Evolutionary conservation across 495 filamentous ascomycete genomes (phyloP).

Genomic region (Apodospora peruviana): DNA sequence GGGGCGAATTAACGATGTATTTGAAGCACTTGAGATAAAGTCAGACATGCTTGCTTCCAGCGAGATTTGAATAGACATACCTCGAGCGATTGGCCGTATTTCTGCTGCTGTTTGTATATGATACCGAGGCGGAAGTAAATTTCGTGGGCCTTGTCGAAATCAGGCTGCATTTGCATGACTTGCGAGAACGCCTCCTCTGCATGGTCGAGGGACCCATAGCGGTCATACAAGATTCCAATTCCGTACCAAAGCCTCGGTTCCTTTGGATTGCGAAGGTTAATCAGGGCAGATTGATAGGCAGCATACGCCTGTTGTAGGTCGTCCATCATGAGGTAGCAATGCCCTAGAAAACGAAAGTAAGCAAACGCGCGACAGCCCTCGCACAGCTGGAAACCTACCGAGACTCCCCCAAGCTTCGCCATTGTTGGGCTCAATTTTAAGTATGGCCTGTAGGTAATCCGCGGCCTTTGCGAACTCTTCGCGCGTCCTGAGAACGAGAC

Average conservation of each 20-base stretch:
- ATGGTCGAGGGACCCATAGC: conserved; percentile 95
- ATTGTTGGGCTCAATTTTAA: conserved; percentile 83
- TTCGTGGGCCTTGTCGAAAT: conserved; percentile 98
- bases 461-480: conserved; percentile 93
- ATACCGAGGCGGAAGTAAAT: conserved; percentile 98
- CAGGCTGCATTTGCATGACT: conserved; percentile 97
- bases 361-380: neutral
- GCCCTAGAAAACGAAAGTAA: conserved; percentile 45
- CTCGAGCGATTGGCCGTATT: conserved; percentile 87
- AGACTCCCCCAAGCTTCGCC: conserved; percentile 97
- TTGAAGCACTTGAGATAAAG: conserved; percentile 72
- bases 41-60: neutral
- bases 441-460: conserved; percentile 84
- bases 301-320: conserved; percentile 95
- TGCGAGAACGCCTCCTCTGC: conserved; percentile 98
- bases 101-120: conserved; percentile 98
- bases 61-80: conserved; percentile 40
- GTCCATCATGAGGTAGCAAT: conserved; percentile 99
- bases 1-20: conserved; percentile 93
- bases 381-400: conserved; percentile 46
- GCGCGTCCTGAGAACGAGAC: conserved; percentile 79
- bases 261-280: conserved; percentile 93
- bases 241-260: conserved; percentile 99
- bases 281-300: conserved; percentile 94
- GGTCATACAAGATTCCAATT: conserved; percentile 95